These are phyloP conservation scores for Cicer arietinum DNA, from an alignment of 306 rosid genomes.

Conservation along the genomic window DNA sequence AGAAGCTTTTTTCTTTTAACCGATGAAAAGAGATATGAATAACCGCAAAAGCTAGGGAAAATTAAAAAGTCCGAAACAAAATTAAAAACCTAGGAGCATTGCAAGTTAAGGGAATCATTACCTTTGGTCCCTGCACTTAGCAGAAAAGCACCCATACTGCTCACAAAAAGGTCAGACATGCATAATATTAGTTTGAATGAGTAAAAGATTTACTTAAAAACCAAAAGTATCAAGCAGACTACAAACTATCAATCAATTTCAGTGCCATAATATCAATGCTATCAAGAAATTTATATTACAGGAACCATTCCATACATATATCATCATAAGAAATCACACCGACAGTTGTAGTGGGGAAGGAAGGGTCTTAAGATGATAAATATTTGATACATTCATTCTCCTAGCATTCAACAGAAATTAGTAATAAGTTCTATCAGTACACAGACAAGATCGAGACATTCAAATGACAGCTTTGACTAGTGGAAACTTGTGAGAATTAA, in stretches of 20 bases:
- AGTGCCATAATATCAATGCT: constrained; percentile 20
- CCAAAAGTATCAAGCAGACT: constrained; percentile 17
- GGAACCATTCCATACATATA: constrained; percentile 16
- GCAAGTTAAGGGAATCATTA: constrained; percentile 44
- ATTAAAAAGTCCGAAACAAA: background rate
- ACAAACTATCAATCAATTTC: constrained; percentile 23
- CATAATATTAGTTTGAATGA: background rate
- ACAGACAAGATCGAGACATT: constrained; percentile 9
- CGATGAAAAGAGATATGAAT: background rate
- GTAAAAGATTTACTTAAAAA: background rate
- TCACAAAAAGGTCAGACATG: constrained; percentile 44
- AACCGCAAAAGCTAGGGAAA: background rate
- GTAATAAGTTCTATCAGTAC: background rate
- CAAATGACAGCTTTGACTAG: constrained; percentile 1
- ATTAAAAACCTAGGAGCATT: background rate
- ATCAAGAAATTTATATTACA: constrained; percentile 3
- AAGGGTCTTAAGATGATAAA: constrained; percentile 4
- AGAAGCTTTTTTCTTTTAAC: constrained; percentile 5
- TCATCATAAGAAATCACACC: constrained; percentile 11
- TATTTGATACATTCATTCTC: background rate
- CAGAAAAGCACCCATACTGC: constrained; percentile 99
- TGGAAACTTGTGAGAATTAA: constrained; percentile 20
- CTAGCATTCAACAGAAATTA: constrained; percentile 2
- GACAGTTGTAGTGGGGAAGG: background rate
- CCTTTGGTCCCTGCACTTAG: constrained; percentile 98